These are phyloP conservation scores for Ottelia alismoides DNA, from an alignment of 106 monocot genomes.

Conservation along the genomic window DNA sequence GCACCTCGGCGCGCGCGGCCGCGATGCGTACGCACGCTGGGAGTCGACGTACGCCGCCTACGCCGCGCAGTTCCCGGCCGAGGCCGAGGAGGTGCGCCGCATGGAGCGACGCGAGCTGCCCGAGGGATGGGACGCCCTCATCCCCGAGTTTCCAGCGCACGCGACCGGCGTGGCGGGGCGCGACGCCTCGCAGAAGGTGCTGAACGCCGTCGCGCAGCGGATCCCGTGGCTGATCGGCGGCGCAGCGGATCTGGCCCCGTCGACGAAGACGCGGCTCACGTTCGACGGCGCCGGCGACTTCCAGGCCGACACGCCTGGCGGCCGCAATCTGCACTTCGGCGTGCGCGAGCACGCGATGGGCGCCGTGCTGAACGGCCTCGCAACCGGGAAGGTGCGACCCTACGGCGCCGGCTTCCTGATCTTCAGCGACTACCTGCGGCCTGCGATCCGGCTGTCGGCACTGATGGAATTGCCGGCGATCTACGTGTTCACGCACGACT, in stretches of 20 bases:
- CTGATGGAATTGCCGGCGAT: constrained; percentile 18
- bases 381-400: too few relatives aligned
- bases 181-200: background rate
- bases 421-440: constrained; percentile 29
- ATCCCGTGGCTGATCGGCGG: too few relatives aligned
- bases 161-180: too few relatives aligned
- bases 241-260: background rate
- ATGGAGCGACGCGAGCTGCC: background rate
- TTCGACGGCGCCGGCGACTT: background rate
- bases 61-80: background rate
- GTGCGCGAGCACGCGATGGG: background rate
- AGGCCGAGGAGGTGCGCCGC: too few relatives aligned
- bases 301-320: background rate
- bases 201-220: background rate
- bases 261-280: background rate
- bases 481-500: constrained; percentile 27
- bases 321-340: background rate
- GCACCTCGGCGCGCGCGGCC: background rate
- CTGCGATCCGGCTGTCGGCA: constrained; percentile 26
- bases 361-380: background rate
- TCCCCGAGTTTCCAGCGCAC: background rate
- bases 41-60: background rate
- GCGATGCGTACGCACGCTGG: background rate
- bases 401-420: constrained; percentile 23
- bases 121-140: background rate